Conservation (phyloP, 805 yeast genomes). For the Ogataea glucozyma region DNA sequence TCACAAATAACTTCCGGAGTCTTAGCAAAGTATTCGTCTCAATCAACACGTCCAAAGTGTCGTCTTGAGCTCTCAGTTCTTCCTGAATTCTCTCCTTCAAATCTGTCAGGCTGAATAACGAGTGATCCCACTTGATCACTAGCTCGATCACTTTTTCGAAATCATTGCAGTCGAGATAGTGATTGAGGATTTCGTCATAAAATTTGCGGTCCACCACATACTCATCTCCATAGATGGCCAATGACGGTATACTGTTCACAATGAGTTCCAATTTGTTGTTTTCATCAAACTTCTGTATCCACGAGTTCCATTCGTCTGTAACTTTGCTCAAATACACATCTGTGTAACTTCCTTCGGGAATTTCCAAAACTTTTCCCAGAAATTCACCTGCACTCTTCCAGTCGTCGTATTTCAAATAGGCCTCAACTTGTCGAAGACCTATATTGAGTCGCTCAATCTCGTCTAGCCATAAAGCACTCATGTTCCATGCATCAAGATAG, state of each 20-base stretch:
- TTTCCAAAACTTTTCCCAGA: constrained; percentile 41
- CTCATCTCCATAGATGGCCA: constrained; percentile 28
- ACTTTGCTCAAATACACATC: constrained; percentile 26
- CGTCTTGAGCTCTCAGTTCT: constrained; percentile 37
- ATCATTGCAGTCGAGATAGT: constrained; percentile 43
- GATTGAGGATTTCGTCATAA: constrained; percentile 50
- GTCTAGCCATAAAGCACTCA: constrained; percentile 59
- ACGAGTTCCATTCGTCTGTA: constrained; percentile 60
- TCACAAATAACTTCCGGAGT: constrained; percentile 48
- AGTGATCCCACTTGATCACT: constrained; percentile 57
- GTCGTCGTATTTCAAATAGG: constrained; percentile 40
- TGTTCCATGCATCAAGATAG: constrained; percentile 75
- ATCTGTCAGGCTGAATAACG: constrained; percentile 47
- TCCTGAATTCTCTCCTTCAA: constrained; percentile 51
- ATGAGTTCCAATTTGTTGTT: constrained; percentile 47
- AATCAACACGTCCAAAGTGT: constrained; percentile 1
- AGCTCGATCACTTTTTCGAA: constrained; percentile 41
- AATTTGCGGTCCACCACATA: constrained; percentile 36
- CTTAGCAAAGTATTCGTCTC: constrained; percentile 14
- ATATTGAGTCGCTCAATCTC: constrained; percentile 52
- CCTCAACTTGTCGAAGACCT: constrained; percentile 59
- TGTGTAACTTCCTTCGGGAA: constrained; percentile 25
- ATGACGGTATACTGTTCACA: constrained; percentile 57
- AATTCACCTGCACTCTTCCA: constrained; percentile 61
- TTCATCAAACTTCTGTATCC: constrained; percentile 56